Conservation (phyloP, 148 eudicot species). For the Camellia sinensis region DNA sequence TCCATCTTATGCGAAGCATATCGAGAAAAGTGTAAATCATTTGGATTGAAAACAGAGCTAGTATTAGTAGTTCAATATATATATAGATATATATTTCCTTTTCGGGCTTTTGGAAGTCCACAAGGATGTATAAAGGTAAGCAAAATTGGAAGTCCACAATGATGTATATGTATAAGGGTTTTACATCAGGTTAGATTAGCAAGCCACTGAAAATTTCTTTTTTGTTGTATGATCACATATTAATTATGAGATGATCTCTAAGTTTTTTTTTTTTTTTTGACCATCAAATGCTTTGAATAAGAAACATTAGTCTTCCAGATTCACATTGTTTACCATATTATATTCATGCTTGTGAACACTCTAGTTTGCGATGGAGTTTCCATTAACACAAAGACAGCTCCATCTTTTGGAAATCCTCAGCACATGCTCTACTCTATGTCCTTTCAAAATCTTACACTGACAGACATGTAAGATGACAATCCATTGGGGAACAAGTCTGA, state of each 20-base stretch:
- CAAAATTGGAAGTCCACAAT: not conserved
- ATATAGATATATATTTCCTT: too few relatives aligned
- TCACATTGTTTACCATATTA: too few relatives aligned
- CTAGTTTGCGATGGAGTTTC: constrained; percentile 86
- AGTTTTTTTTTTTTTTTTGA: too few relatives aligned
- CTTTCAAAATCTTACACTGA: constrained; percentile 40
- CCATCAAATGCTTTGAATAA: too few relatives aligned
- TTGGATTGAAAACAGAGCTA: not conserved
- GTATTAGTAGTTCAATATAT: not conserved
- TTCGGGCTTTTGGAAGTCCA: not conserved
- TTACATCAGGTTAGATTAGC: too few relatives aligned
- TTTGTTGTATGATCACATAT: too few relatives aligned
- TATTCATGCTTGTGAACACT: constrained; percentile 53
- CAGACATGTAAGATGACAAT: constrained; percentile 21
- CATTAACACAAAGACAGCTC: constrained; percentile 44
- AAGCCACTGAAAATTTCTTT: too few relatives aligned
- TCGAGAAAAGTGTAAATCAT: not conserved
- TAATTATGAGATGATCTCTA: too few relatives aligned
- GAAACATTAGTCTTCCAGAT: too few relatives aligned
- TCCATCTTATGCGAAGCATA: not conserved
- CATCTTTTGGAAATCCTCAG: constrained; percentile 42
- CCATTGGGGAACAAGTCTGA: constrained; percentile 25
- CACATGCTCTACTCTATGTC: constrained; percentile 29
- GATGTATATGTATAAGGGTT: not conserved
- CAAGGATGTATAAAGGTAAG: not conserved